Evolutionary conservation across 176 grass and related monocot genomes (phyloP).

Genomic region (Oryza nivara): DNA sequence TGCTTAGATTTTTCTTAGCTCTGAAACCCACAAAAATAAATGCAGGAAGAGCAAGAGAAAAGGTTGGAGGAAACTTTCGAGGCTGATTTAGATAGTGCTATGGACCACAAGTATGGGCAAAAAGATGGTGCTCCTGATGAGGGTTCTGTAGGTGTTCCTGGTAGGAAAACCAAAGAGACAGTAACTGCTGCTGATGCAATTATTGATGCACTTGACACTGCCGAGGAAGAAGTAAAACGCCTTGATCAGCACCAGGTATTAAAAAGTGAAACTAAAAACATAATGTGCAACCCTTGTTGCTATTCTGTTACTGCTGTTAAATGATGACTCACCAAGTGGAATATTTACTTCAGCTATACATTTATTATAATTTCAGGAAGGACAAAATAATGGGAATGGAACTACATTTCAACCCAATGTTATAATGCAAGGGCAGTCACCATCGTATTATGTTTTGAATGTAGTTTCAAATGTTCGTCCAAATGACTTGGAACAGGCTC

Average conservation of each 20-base stretch:
- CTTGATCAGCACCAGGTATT: conserved; percentile 73
- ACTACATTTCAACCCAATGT: conserved; percentile 69
- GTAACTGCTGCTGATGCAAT: conserved; percentile 81
- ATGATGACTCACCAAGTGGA: neutral
- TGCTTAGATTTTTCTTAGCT: neutral
- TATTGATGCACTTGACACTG: conserved; percentile 90
- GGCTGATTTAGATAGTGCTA: conserved; percentile 71
- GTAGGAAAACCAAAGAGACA: conserved; percentile 93
- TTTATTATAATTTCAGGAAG: conserved; percentile 59
- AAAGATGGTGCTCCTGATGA: conserved; percentile 86
- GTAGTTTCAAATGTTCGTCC: conserved; percentile 66
- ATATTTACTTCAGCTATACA: neutral
- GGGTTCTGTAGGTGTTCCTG: conserved; percentile 81
- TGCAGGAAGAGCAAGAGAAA: conserved; percentile 90
- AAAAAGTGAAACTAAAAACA: neutral
- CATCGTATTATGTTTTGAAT: conserved; percentile 90
- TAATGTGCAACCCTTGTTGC: conserved; percentile 4
- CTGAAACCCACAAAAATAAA: neutral
- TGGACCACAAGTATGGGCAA: conserved; percentile 74
- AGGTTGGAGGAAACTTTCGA: conserved; percentile 91
- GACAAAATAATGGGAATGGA: conserved; percentile 58
- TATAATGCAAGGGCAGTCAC: conserved; percentile 80
- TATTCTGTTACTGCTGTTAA: neutral
- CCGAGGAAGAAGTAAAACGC: conserved; percentile 81
- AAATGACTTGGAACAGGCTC: conserved; percentile 89